Conservation (phyloP, 352 stramenopile genomes). For the Pythium myriotylum region DNA sequence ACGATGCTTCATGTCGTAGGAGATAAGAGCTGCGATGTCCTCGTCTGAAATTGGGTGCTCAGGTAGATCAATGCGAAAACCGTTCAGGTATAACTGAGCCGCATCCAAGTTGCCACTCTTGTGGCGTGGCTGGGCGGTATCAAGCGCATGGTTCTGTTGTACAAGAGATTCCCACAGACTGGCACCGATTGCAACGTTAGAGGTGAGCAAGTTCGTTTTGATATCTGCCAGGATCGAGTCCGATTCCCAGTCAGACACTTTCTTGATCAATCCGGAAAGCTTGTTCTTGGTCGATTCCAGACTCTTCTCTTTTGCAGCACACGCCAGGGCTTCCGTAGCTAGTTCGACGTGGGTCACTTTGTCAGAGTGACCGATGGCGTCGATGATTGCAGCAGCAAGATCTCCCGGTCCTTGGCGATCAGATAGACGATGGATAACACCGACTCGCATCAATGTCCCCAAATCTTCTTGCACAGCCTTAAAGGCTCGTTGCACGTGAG, state of each 20-base stretch:
- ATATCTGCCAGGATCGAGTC: conserved; percentile 23
- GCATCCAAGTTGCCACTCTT: conserved; percentile 31
- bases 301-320: conserved; percentile 56
- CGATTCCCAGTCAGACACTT: conserved; percentile 19
- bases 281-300: conserved; percentile 53
- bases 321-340: conserved; percentile 57
- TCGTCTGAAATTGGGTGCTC: conserved; percentile 53
- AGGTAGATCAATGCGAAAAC: conserved; percentile 59
- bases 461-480: conserved; percentile 74
- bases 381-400: conserved; percentile 51
- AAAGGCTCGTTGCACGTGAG: conserved; percentile 55
- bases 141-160: conserved; percentile 49
- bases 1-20: conserved; percentile 71
- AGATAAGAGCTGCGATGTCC: conserved; percentile 66
- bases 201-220: conserved; percentile 3
- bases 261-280: conserved; percentile 44
- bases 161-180: conserved; percentile 24
- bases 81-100: conserved; percentile 73
- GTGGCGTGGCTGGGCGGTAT: conserved; percentile 28
- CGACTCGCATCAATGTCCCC: conserved; percentile 59
- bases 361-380: conserved; percentile 57
- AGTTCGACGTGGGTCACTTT: conserved; percentile 52
- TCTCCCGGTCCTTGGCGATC: conserved; percentile 37
- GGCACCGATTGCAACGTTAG: not conserved
- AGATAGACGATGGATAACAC: conserved; percentile 46